These are phyloP conservation scores for Prunus armeniaca DNA, from an alignment of 306 rosid species.

Conservation along the genomic window DNA sequence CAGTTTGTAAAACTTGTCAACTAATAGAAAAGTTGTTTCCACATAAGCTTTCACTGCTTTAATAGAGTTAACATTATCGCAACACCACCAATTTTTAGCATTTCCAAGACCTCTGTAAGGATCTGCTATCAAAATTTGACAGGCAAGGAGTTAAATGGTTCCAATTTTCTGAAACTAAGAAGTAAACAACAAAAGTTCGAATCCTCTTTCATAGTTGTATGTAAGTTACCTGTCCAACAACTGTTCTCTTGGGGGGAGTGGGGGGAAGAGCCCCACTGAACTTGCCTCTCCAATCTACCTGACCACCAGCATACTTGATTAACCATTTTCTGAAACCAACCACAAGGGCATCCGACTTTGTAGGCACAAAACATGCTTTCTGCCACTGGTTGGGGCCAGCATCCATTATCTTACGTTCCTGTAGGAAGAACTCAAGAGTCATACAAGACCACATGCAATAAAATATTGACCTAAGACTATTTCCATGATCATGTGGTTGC, in stretches of 20 bases:
- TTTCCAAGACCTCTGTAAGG: neutral
- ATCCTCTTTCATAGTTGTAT: constrained; percentile 3
- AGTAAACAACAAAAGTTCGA: constrained; percentile 3
- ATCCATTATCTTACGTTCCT: constrained; percentile 71
- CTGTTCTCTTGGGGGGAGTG: constrained; percentile 72
- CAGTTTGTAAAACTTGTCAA: neutral
- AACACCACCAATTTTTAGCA: neutral
- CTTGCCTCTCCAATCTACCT: constrained; percentile 88
- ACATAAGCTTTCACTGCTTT: no score
- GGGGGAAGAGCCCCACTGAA: constrained; percentile 72
- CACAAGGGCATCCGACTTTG: constrained; percentile 79
- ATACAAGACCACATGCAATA: neutral
- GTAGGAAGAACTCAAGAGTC: constrained; percentile 17
- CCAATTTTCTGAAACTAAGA: neutral
- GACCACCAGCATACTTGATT: constrained; percentile 68
- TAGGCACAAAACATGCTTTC: constrained; percentile 83
- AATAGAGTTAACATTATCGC: neutral
- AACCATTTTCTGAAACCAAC: constrained; percentile 85
- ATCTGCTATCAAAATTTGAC: neutral
- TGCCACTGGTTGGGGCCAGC: constrained; percentile 64
- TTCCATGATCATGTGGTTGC: neutral
- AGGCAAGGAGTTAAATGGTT: neutral
- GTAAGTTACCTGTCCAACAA: constrained; percentile 76
- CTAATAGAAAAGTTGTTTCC: no score
- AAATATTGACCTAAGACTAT: neutral